Evolutionary conservation across 768 basidiomycete species (phyloP).

Genomic region (Termitomyces sp.): DNA sequence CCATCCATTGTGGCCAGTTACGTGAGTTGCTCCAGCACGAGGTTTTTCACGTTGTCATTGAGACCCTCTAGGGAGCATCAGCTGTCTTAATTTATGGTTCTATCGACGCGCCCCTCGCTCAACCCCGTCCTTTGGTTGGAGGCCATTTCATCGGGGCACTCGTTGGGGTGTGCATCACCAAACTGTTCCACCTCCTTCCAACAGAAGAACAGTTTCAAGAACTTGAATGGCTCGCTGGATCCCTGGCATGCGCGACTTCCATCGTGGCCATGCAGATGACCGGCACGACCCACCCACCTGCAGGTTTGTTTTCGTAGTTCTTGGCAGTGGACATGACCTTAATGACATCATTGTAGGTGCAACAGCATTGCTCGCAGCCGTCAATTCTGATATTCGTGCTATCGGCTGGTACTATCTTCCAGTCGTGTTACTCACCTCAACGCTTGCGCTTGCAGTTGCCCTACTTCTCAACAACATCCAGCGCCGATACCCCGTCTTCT

Average conservation of each 20-base stretch:
- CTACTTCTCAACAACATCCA: conserved; percentile 52
- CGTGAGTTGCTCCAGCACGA: conserved; percentile 28
- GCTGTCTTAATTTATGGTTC: conserved; percentile 55
- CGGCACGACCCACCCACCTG: conserved; percentile 52
- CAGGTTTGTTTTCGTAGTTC: conserved; percentile 29
- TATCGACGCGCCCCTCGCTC: conserved; percentile 51
- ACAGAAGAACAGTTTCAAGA: conserved; percentile 40
- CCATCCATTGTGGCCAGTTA: conserved; percentile 49
- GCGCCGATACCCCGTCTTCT: conserved; percentile 48
- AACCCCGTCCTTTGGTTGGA: conserved; percentile 49
- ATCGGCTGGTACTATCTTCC: conserved; percentile 56
- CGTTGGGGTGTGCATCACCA: conserved; percentile 48
- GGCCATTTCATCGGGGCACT: conserved; percentile 53
- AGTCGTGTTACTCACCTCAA: conserved; percentile 47
- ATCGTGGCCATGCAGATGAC: conserved; percentile 54
- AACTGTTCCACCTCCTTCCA: conserved; percentile 46
- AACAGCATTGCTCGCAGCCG: conserved; percentile 50
- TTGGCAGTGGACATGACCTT: not conserved
- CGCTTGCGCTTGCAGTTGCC: conserved; percentile 42
- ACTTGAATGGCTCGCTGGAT: conserved; percentile 49
- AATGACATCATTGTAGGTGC: conserved; percentile 32
- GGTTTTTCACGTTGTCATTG: not conserved
- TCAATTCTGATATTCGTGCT: conserved; percentile 38
- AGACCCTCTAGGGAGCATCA: conserved; percentile 46
- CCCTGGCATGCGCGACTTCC: conserved; percentile 40